Evolutionary conservation across 257 asterid species (phyloP), one percentile per base, ranked within the genome.

Genomic region (Ilex aquifolium): DNA sequence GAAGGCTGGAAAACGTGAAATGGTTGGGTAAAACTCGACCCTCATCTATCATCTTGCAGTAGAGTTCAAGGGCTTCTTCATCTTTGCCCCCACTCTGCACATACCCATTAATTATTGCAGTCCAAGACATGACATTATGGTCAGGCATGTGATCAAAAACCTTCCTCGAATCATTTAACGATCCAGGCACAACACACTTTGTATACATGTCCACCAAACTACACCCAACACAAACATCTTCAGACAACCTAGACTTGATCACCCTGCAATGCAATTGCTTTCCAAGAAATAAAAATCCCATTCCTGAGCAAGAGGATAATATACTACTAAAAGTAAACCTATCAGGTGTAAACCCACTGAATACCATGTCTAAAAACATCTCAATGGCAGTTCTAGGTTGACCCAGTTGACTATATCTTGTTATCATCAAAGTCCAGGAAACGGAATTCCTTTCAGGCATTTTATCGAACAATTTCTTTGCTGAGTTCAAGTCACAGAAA

Each of bases 111-210:
- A 89, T 85, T 48, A 83, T 65, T 5, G 97, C 87, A 48, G 97
- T 89, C 99, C 97, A 92, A 2, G 99, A 89, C 96, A 89, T 92
- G 66, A 92, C 94, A 78, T 87, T 89, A 70, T 85, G 99, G 65
- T 72, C 74, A 6, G 71, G 75, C 91, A 92, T 89, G 68, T 74
- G 71, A 69, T 92, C 94, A 64, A 92, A 92, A 64, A 73, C 91
- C 76, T 74, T 92, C 63, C 90, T 77, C 2, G 94, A 79, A 51
- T 80, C 75, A 54, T 65, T 74, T 89, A 87, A 78, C 8, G 88
- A 82, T 63, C 83, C 84, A 69, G 83, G 74, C 10, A 6, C 56
- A 0, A 76, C 62, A 62, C 86, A 78, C 71, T 92, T 90, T 2
- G 87, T 85, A 62, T 92, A 89, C 99, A 92, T 83, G 46, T 87